Evolutionary conservation across 768 basidiomycete species (phyloP), one percentile per base, ranked within the genome.

Genomic region (Antrodiella citrinella): DNA sequence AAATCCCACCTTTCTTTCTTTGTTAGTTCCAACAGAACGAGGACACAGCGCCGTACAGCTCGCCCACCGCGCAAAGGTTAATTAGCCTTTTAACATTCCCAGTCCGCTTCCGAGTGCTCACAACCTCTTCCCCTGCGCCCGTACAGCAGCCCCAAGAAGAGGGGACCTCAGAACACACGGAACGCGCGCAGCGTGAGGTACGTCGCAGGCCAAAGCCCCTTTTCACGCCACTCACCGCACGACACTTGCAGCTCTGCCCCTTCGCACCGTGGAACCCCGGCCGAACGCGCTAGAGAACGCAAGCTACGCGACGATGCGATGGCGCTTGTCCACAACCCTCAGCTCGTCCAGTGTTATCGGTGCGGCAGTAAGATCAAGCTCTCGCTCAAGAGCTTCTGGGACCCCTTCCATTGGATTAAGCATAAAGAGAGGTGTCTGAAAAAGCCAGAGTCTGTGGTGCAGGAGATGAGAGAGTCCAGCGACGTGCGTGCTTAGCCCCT

Each of bases 321-420:
- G 47, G 51, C 23, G 11, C 41, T 42, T 23, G 45, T 55, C 21
- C 45, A 49, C 39, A 49, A 23, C 30, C 54, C 54, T 10, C 54
- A 52, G 48, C 43, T 49, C 43, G 54, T 55, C 24, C 19, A 45
- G 13, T 55, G 54, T 44, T 42, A 47, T 53, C 72, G 72, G 47
- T 86, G 84, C 63, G 69, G 71, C 30, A 65, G 58, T 23, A 65
- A 68, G 12, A 84, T 86, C 65, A 83, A 83, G 61, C 75, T 86
- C 22, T 85, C 83, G 13, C 63, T 70, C 25, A 86, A 85, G 65
- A 82, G 80, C 62, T 70, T 70, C 19, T 86, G 74, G 56, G 84
- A 86, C 57, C 72, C 73, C 24, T 76, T 75, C 57, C 84, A 86
- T 62, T 86, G 84, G 84, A 61, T 67, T 42, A 81, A 76, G 55